These are phyloP conservation scores for Shiraia bambusicola DNA, from an alignment of 2,329 filamentous ascomycete genomes.

Conservation along the genomic window DNA sequence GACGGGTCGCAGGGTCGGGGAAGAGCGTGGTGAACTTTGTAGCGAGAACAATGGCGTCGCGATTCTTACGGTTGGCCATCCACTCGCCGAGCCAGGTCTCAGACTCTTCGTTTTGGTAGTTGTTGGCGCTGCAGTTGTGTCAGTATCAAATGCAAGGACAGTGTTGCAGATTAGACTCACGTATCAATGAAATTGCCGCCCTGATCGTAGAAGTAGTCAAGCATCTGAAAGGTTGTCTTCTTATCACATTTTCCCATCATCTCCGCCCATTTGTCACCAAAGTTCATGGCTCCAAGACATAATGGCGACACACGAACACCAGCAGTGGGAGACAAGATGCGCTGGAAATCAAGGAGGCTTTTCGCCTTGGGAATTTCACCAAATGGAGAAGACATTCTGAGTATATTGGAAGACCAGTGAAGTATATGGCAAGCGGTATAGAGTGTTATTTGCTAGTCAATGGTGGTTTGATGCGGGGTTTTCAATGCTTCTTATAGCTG, in stretches of 20 bases:
- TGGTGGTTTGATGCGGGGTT: not conserved
- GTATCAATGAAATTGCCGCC: conserved; percentile 59
- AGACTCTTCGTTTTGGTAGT: conserved; percentile 51
- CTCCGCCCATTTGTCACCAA: conserved; percentile 52
- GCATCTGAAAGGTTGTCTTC: conserved; percentile 48
- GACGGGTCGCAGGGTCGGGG: conserved; percentile 24
- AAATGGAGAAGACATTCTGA: conserved; percentile 29
- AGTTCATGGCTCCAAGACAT: conserved; percentile 58
- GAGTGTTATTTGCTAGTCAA: not conserved
- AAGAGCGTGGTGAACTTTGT: conserved; percentile 54
- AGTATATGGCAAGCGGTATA: not conserved
- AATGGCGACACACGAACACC: conserved; percentile 56
- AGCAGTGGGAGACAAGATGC: conserved; percentile 54
- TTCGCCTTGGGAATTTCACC: conserved; percentile 27
- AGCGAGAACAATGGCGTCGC: conserved; percentile 56
- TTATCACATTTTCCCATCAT: conserved; percentile 49
- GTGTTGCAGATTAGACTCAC: conserved; percentile 13
- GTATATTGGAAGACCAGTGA: not conserved
- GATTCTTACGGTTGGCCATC: conserved; percentile 48
- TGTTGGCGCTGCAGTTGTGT: conserved; percentile 44
- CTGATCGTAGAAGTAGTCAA: conserved; percentile 51
- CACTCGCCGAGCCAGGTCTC: conserved; percentile 55
- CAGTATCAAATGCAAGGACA: not conserved
- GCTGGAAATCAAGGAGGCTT: conserved; percentile 53
- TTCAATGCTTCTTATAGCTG: not conserved